These are phyloP conservation scores for Solioccasus polychromus DNA, from an alignment of 768 basidiomycete genomes.

Conservation along the genomic window DNA sequence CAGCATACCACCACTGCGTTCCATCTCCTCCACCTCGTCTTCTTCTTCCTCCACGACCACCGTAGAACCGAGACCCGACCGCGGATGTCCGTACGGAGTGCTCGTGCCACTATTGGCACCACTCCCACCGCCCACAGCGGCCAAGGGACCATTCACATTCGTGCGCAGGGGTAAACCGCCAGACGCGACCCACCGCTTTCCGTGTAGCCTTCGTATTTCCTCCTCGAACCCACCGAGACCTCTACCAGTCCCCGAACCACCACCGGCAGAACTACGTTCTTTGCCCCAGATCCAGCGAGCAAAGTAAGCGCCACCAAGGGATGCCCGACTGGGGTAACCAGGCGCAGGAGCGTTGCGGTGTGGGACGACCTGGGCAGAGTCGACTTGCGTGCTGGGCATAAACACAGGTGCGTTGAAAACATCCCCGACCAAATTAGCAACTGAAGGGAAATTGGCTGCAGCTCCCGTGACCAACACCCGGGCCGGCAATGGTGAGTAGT, in stretches of 20 bases:
- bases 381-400: slow-evolving; percentile 71
- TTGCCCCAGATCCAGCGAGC: slow-evolving; percentile 87
- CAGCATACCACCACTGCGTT: slow-evolving; percentile 32
- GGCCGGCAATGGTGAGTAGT: slow-evolving; percentile 58
- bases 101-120: slow-evolving; percentile 65
- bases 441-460: slow-evolving; percentile 79
- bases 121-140: slow-evolving; percentile 36
- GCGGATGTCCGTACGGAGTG: slow-evolving; percentile 58
- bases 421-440: slow-evolving; percentile 77
- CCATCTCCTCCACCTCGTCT: slow-evolving; percentile 63
- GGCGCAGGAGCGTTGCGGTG: slow-evolving; percentile 72
- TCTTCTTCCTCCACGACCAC: slow-evolving; percentile 74
- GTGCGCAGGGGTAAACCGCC: slow-evolving; percentile 59
- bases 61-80: slow-evolving; percentile 51
- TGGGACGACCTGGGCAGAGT: slow-evolving; percentile 64
- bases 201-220: slow-evolving; percentile 67
- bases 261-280: slow-evolving; percentile 39
- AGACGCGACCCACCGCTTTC: slow-evolving; percentile 71
- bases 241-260: slow-evolving; percentile 30
- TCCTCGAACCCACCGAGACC: slow-evolving; percentile 72
- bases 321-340: slow-evolving; percentile 67
- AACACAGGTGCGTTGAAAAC: slow-evolving; percentile 81
- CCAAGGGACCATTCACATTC: slow-evolving; percentile 45
- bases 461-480: slow-evolving; percentile 74
- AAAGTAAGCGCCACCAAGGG: slow-evolving; percentile 73